Percentiles rank a stretch among this genome's conserved stretches.
Evolutionary conservation across 805 yeast genomes (phyloP).

Genomic region (Wickerhamomyces alni): DNA sequence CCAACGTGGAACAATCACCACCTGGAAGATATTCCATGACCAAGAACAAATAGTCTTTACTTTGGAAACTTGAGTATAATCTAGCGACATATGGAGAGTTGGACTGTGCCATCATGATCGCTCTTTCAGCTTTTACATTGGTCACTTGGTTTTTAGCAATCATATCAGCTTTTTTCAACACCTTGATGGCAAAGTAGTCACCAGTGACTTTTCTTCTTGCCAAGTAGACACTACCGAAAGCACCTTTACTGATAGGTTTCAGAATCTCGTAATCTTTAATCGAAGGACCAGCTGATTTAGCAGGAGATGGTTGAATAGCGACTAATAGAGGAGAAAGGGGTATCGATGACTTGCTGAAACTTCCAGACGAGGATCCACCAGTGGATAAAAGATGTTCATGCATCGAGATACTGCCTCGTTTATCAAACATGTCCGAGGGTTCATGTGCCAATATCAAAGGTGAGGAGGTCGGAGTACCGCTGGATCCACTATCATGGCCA

Average conservation of each 20-base stretch:
- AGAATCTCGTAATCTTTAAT: conserved; percentile 85
- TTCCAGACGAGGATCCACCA: conserved; percentile 8
- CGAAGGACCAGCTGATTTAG: conserved; percentile 52
- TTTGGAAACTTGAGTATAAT: conserved; percentile 82
- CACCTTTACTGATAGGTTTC: conserved; percentile 94
- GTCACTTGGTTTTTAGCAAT: conserved; percentile 94
- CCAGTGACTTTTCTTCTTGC: conserved; percentile 83
- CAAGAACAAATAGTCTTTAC: conserved; percentile 74
- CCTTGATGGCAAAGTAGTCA: conserved; percentile 93
- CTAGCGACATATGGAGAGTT: conserved; percentile 92
- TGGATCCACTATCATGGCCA: conserved; percentile 16
- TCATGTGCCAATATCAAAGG: conserved; percentile 52
- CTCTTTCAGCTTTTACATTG: conserved; percentile 90
- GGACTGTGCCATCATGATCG: conserved; percentile 96
- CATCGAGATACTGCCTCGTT: conserved; percentile 16
- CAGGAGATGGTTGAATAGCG: conserved; percentile 43
- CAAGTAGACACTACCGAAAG: conserved; percentile 91
- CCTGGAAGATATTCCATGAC: conserved; percentile 97
- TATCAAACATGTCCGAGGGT: conserved; percentile 17
- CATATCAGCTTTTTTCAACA: conserved; percentile 89
- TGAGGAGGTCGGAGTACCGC: conserved; percentile 46
- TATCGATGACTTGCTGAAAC: conserved; percentile 41
- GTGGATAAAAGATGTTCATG: conserved; percentile 24
- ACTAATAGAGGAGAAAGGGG: conserved; percentile 79
- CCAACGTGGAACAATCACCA: conserved; percentile 87